Conservation (phyloP, 768 basidiomycete species). For the Boletus pseudopeckii region DNA sequence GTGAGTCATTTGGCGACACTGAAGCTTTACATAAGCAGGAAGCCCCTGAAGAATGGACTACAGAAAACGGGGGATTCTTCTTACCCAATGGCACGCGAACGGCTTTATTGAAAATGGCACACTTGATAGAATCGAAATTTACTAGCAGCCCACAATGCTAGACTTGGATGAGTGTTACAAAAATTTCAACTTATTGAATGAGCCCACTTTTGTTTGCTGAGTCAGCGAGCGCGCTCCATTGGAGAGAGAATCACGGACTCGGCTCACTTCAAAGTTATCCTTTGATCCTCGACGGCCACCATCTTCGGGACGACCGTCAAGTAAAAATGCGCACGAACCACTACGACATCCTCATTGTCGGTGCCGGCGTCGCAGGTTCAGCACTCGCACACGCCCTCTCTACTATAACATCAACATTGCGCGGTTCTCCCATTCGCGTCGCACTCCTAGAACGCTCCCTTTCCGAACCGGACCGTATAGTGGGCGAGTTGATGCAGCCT, state of each 20-base stretch:
- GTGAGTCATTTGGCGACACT: background rate
- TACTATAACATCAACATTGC: conserved; percentile 39
- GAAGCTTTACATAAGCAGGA: background rate
- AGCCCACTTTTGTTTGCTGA: conserved; percentile 15
- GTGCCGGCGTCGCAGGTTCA: conserved; percentile 87
- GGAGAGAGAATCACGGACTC: background rate
- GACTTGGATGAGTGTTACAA: background rate
- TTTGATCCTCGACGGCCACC: background rate
- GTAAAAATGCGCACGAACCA: conserved; percentile 15
- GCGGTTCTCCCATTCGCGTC: conserved; percentile 62
- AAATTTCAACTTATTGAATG: background rate
- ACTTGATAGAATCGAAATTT: background rate
- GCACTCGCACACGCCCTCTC: conserved; percentile 86
- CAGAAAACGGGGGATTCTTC: too few species aligned
- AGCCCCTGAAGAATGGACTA: background rate
- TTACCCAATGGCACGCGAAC: too few species aligned
- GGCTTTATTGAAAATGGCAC: background rate
- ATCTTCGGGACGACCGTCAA: background rate
- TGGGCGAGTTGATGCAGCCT: conserved; percentile 95
- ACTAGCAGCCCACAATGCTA: background rate
- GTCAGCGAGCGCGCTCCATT: conserved; percentile 7
- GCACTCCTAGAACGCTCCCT: conserved; percentile 89
- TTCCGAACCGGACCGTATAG: conserved; percentile 91
- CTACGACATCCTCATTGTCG: conserved; percentile 86
- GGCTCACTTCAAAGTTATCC: background rate